phyloP scores from a whole-genome alignment of 495 filamentous ascomycete genomes.

The Hypoxylon rickii region DNA sequence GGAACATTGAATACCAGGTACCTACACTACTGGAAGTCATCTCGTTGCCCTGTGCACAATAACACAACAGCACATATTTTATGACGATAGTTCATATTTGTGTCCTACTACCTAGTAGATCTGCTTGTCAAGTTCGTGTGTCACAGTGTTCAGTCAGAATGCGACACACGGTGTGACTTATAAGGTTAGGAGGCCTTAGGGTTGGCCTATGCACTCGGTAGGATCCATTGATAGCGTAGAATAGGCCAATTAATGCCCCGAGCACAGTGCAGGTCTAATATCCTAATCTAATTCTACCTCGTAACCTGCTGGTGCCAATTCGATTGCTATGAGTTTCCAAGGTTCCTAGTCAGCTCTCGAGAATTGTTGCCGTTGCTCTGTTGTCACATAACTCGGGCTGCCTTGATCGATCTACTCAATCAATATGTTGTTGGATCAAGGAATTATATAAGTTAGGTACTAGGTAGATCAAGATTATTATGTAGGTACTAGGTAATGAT shows the following conservation, averaged over 20 bases:
- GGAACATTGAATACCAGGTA: background rate
- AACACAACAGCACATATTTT: conserved; percentile 27
- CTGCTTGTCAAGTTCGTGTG: no score
- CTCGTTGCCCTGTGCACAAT: conserved; percentile 27
- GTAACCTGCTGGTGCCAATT: no score
- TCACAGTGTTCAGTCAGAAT: background rate
- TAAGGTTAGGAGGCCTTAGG: conserved; percentile 12
- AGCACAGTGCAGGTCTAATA: conserved; percentile 24
- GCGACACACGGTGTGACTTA: conserved; percentile 10
- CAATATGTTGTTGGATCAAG: no score
- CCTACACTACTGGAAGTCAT: background rate
- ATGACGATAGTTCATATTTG: background rate
- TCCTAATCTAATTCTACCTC: background rate
- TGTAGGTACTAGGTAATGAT: no score
- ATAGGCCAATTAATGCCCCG: conserved; percentile 27
- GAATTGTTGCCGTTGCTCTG: no score
- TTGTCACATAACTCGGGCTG: no score
- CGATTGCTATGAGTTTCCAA: no score
- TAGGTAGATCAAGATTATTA: no score
- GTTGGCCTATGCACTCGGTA: conserved; percentile 8
- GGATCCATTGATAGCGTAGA: background rate
- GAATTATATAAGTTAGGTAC: background rate
- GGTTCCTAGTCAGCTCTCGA: no score
- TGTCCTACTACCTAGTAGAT: background rate
- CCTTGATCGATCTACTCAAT: background rate